These are phyloP conservation scores for Solanum tacnaense DNA, from an alignment of 257 asterid genomes.

Conservation along the genomic window DNA sequence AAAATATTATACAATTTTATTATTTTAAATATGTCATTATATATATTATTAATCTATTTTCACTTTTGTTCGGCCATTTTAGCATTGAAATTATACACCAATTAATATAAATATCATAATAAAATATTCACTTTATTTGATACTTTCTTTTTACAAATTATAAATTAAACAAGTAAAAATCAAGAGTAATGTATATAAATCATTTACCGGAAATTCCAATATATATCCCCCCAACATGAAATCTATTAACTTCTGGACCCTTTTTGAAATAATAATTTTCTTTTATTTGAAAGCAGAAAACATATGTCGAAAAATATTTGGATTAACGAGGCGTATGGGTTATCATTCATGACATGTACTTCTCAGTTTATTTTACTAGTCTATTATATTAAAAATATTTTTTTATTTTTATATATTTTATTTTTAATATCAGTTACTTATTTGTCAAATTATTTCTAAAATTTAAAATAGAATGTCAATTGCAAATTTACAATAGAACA, in stretches of 20 bases:
- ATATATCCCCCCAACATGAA: neutral
- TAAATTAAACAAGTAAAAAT: too few relatives aligned
- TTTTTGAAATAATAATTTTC: too few relatives aligned
- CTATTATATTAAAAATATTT: neutral
- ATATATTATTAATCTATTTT: neutral
- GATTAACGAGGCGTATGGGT: neutral
- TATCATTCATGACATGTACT: neutral
- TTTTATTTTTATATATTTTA: too few relatives aligned
- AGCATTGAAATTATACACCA: neutral
- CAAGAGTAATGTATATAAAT: too few relatives aligned
- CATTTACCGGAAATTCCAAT: neutral
- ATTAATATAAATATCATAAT: neutral
- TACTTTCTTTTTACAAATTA: too few relatives aligned
- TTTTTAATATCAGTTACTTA: neutral
- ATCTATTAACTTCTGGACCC: too few relatives aligned
- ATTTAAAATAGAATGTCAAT: neutral
- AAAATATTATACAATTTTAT: neutral
- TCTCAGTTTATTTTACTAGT: neutral
- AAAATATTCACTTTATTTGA: neutral
- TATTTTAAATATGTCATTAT: neutral
- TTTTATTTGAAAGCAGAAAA: too few relatives aligned
- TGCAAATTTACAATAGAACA: too few relatives aligned
- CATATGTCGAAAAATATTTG: neutral
- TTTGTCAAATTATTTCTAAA: neutral
- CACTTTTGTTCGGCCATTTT: neutral